Percentiles rank a stretch among this genome's conserved stretches.
These are phyloP conservation scores for Ajuga chamaepitys DNA, from an alignment of 257 asterid species.

Conservation along the genomic window DNA sequence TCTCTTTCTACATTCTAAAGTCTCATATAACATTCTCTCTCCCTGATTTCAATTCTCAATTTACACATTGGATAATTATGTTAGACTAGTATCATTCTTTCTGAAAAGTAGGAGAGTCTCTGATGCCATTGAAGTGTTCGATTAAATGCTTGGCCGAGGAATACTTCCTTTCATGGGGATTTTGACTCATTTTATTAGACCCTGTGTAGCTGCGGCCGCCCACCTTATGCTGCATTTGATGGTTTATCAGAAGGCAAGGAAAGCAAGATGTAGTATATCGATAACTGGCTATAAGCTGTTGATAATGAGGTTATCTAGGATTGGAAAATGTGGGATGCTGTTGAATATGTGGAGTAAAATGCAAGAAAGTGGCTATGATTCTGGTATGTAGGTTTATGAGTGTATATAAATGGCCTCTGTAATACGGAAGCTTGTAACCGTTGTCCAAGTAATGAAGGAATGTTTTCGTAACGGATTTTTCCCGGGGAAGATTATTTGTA, in stretches of 20 bases:
- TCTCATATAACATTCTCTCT: too few relatives aligned
- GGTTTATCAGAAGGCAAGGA: constrained; percentile 71
- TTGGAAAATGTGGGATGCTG: constrained; percentile 85
- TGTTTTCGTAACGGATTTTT: constrained; percentile 52
- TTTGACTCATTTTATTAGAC: constrained; percentile 54
- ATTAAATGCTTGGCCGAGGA: constrained; percentile 69
- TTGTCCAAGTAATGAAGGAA: constrained; percentile 72
- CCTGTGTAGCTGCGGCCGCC: constrained; percentile 86
- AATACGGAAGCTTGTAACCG: constrained; percentile 64
- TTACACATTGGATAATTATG: constrained; percentile 66
- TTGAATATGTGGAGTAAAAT: constrained; percentile 68
- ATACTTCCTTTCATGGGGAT: constrained; percentile 58
- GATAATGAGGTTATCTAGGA: constrained; percentile 70
- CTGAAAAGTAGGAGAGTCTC: constrained; percentile 64
- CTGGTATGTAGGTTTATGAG: constrained; percentile 75
- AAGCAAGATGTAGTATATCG: constrained; percentile 65
- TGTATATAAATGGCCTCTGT: constrained; percentile 69
- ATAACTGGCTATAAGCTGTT: constrained; percentile 60
- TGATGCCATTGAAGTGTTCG: constrained; percentile 77
- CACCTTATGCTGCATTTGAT: constrained; percentile 87
- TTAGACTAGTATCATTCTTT: constrained; percentile 43
- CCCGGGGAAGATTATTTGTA: constrained; percentile 67
- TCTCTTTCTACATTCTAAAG: too few relatives aligned
- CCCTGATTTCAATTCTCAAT: too few relatives aligned
- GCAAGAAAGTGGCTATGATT: constrained; percentile 68